Base-by-base conservation (phyloP, 2,329 filamentous ascomycete genomes). In the Macrophomina pseudophaseolina region DNA sequence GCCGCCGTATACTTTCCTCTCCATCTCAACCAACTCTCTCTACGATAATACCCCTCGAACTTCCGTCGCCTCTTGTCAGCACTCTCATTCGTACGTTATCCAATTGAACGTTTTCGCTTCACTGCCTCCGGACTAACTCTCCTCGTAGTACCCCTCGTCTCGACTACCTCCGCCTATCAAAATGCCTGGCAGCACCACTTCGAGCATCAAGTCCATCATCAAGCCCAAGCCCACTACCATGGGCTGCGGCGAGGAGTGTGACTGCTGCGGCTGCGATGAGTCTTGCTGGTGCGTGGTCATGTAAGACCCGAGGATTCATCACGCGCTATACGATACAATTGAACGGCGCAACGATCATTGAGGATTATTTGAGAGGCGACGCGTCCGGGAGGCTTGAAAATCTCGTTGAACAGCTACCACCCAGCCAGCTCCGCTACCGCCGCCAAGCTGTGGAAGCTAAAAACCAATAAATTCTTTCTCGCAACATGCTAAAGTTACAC, bases 251-350 rank as follows among this genome's bases (percentile, higher is more conserved):
- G 77, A 79, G 56, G 67, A 66, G 33, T 79, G 76, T 70, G 76
- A 76, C 23, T 79, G 76, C 74, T 79, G 76, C 69, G 76, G 76
- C 59, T 77, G 75, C 68, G 75, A 74, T 16, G 76, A 79, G 67
- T 76, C 75, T 23, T 79, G 76, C 70, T 75, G 70, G 71, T 78
- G 75, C 65, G 71, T 73, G 32, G 74, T 76, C 69, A 77, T 76
- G 74, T 76, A 72, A 69, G 44, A 9, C 40, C 5, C 16, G 23
- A 38, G 33, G 11, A 4, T 16, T 11, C 51, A 38, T 11, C 18
- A 28, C 46, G 18, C n/a, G 30, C 49, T 23, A 53, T 14, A 23
- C 18, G 53, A 58, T 32, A 58, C 53, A 8, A 40, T 30, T 56
- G 35, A 40, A 44, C 9, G 42, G 42, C 42, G 42, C 42, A 44